Percentiles rank a stretch among this genome's conserved stretches.
Evolutionary conservation across 2,329 filamentous ascomycete species (phyloP).

Genomic region (Beauveria sp.): DNA sequence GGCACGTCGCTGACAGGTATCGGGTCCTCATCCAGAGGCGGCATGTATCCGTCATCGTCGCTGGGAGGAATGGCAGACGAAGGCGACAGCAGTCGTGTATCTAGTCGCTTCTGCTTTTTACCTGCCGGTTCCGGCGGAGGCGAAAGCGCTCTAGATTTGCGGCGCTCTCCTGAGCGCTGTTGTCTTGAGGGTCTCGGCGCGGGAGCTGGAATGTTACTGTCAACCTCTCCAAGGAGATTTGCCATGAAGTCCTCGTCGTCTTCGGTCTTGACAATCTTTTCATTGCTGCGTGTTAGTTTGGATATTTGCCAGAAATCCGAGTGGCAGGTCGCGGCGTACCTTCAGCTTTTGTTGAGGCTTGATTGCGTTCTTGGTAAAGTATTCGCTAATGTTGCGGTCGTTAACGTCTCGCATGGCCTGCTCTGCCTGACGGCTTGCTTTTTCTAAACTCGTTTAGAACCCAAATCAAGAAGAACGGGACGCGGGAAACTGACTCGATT

Average conservation of each 20-base stretch:
- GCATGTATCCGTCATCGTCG: conserved; percentile 51
- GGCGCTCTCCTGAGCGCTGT: conserved; percentile 66
- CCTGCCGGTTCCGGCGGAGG: conserved; percentile 51
- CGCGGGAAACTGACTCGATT: conserved; percentile 36
- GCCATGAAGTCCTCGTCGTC: conserved; percentile 86
- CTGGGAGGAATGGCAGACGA: conserved; percentile 34
- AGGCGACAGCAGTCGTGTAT: conserved; percentile 40
- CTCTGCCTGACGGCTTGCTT: conserved; percentile 82
- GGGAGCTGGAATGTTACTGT: conserved; percentile 57
- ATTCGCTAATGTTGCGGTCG: conserved; percentile 88
- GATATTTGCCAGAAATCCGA: not conserved
- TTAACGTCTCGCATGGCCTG: conserved; percentile 78
- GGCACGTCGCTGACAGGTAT: conserved; percentile 40
- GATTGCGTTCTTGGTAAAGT: conserved; percentile 73
- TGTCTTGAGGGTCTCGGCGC: conserved; percentile 52
- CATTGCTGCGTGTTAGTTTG: conserved; percentile 2
- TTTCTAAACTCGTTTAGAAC: conserved; percentile 44
- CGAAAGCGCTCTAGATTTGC: conserved; percentile 73
- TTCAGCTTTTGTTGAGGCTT: conserved; percentile 70
- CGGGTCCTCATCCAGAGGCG: conserved; percentile 55
- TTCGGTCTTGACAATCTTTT: conserved; percentile 66
- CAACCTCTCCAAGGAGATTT: conserved; percentile 78
- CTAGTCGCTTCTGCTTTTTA: conserved; percentile 51
- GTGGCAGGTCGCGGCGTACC: conserved; percentile 38
- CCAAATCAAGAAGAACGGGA: not conserved